Percentiles rank a stretch among this genome's conserved stretches.
Evolutionary conservation across 2,329 filamentous ascomycete species (phyloP).

Genomic region (Ambrosiella xylebori): DNA sequence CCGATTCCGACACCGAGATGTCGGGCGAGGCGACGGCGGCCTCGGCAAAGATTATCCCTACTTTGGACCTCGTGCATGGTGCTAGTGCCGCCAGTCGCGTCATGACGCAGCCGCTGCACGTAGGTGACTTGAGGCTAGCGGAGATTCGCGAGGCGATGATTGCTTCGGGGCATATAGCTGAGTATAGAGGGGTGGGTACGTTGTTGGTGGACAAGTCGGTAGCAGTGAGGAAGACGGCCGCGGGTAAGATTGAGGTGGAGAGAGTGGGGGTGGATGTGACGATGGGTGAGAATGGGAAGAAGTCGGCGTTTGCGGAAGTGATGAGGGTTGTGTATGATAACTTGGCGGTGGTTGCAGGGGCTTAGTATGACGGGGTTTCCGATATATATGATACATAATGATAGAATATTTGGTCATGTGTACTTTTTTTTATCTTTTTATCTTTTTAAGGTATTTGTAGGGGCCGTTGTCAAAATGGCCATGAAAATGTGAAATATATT

Average conservation of each 20-base stretch:
- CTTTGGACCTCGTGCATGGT: constrained; percentile 41
- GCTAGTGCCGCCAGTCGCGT: constrained; percentile 46
- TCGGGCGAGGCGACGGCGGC: constrained; percentile 10
- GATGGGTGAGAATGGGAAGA: constrained; percentile 15
- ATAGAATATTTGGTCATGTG: background rate
- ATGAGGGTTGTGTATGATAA: constrained; percentile 86
- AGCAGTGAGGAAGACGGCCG: constrained; percentile 71
- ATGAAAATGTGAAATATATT: background rate
- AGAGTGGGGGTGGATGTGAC: constrained; percentile 37
- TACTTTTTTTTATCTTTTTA: background rate
- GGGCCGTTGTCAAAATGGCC: background rate
- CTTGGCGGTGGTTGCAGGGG: constrained; percentile 65
- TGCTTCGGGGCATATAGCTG: constrained; percentile 64
- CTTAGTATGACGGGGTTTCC: background rate
- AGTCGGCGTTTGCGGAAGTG: constrained; percentile 68
- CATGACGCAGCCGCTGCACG: constrained; percentile 74
- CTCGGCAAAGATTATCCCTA: constrained; percentile 24
- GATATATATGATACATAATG: background rate
- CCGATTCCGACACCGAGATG: constrained; percentile 13
- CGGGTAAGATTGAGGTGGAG: constrained; percentile 79
- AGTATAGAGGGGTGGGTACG: constrained; percentile 85
- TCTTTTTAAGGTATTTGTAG: background rate
- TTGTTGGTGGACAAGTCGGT: constrained; percentile 78
- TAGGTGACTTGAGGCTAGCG: constrained; percentile 78
- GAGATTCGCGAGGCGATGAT: constrained; percentile 77